Percentiles rank a stretch among this genome's conserved stretches.
Evolutionary conservation across 1,284 basidiomycete genomes (phyloP).

Genomic region (Peniophora sp.): DNA sequence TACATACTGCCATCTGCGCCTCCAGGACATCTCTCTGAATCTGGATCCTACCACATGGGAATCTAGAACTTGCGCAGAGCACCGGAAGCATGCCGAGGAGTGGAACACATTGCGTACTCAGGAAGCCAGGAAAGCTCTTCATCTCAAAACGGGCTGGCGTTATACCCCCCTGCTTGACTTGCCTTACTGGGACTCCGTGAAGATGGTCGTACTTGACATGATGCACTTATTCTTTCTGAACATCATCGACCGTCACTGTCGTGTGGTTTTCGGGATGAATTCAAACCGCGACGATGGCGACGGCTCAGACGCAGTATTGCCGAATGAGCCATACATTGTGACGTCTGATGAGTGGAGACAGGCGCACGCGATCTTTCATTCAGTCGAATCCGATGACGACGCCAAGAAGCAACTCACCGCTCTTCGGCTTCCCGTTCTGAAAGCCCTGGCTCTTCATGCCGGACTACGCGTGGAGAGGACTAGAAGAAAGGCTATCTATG

Average conservation of each 20-base stretch:
- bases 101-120: conserved; percentile 20
- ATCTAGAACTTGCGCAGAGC: background rate
- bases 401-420: no score
- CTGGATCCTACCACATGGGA: background rate
- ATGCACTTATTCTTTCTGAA: conserved; percentile 24
- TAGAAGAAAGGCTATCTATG: no score
- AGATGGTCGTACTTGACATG: conserved; percentile 13
- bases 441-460: no score
- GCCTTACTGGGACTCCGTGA: conserved; percentile 29
- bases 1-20: background rate
- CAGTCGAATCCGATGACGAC: no score
- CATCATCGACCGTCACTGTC: conserved; percentile 10
- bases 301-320: no score
- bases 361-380: no score
- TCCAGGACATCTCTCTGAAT: background rate
- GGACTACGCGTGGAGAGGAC: no score
- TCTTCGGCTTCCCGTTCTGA: no score
- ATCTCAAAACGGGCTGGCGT: conserved; percentile 20
- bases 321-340: no score
- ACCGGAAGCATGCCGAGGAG: conserved; percentile 8
- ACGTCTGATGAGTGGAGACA: no score
- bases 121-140: conserved; percentile 12
- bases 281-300: conserved; percentile 5
- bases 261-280: conserved; percentile 12
- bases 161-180: conserved; percentile 28